Evolutionary conservation across 768 basidiomycete genomes (phyloP).

Genomic region (Pleurotus djamor): DNA sequence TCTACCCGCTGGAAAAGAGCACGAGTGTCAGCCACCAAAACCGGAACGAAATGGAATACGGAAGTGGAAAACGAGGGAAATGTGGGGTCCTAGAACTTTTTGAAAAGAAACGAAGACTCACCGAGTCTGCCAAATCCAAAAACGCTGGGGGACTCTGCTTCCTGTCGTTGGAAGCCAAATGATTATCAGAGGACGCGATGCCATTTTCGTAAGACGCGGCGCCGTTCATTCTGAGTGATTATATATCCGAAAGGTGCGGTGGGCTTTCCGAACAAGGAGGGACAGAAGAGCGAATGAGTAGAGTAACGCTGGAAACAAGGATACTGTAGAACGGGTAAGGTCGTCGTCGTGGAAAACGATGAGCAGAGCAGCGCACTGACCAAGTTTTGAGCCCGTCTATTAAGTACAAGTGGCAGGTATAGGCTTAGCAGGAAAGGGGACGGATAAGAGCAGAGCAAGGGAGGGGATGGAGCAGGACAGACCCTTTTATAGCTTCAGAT

Average conservation of each 20-base stretch:
- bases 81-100: neutral
- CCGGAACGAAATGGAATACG: slow-evolving; percentile 13
- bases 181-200: slow-evolving; percentile 71
- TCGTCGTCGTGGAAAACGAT: slow-evolving; percentile 19
- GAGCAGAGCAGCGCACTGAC: slow-evolving; percentile 22
- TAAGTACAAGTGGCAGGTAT: slow-evolving; percentile 59
- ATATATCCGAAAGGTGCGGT: slow-evolving; percentile 36
- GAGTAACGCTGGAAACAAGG: slow-evolving; percentile 61
- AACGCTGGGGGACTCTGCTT: slow-evolving; percentile 91
- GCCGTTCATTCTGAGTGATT: slow-evolving; percentile 56
- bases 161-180: slow-evolving; percentile 61
- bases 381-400: slow-evolving; percentile 73
- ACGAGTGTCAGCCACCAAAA: neutral
- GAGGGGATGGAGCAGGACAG: slow-evolving; percentile 17
- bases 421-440: slow-evolving; percentile 28
- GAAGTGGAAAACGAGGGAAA: slow-evolving; percentile 14
- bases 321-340: slow-evolving; percentile 37
- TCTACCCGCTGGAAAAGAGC: slow-evolving; percentile 71
- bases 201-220: slow-evolving; percentile 59
- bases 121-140: slow-evolving; percentile 91
- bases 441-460: slow-evolving; percentile 14
- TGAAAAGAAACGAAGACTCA: slow-evolving; percentile 36
- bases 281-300: slow-evolving; percentile 49
- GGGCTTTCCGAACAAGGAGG: slow-evolving; percentile 54
- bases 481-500: slow-evolving; percentile 52